Percentiles rank a stretch among this genome's conserved stretches.
These are phyloP conservation scores for Persicaria tinctoria DNA, from an alignment of 148 eudicot species.

Conservation along the genomic window DNA sequence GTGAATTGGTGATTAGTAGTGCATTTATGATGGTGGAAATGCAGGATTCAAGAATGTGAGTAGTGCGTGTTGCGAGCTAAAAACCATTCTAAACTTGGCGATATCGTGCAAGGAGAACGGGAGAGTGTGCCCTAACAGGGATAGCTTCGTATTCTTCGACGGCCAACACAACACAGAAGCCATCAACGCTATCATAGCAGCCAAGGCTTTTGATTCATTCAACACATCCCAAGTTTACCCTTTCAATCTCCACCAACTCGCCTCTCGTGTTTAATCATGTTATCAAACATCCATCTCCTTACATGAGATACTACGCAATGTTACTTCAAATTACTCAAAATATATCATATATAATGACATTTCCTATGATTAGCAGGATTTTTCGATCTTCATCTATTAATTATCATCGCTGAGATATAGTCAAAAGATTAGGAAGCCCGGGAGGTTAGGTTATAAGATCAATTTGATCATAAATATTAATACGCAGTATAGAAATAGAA, in stretches of 20 bases:
- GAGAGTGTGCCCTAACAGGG: slow-evolving; percentile 16
- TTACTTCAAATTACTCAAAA: too few species aligned
- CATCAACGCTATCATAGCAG: slow-evolving; percentile 17
- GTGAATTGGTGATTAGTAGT: too few species aligned
- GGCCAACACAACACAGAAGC: slow-evolving; percentile 32
- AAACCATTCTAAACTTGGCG: slow-evolving; percentile 5
- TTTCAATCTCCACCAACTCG: slow-evolving; percentile 18
- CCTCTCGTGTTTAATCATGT: background rate
- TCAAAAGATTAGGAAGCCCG: too few species aligned
- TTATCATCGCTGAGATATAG: too few species aligned
- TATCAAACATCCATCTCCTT: too few species aligned
- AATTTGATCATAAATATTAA: too few species aligned
- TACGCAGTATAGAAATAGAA: too few species aligned
- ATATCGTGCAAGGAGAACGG: slow-evolving; percentile 19
- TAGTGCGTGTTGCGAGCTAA: slow-evolving; percentile 22
- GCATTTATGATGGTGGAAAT: background rate
- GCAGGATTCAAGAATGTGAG: slow-evolving; percentile 21
- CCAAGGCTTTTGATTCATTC: slow-evolving; percentile 12
- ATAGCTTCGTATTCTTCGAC: slow-evolving; percentile 21
- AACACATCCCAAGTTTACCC: slow-evolving; percentile 19
- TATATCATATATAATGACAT: too few species aligned
- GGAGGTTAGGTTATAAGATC: too few species aligned
- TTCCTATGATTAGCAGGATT: too few species aligned
- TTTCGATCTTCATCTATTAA: too few species aligned
- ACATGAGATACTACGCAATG: too few species aligned